Evolutionary conservation across 176 grass and related monocot genomes (phyloP).

Genomic region (Tillandsia leiboldiana): DNA sequence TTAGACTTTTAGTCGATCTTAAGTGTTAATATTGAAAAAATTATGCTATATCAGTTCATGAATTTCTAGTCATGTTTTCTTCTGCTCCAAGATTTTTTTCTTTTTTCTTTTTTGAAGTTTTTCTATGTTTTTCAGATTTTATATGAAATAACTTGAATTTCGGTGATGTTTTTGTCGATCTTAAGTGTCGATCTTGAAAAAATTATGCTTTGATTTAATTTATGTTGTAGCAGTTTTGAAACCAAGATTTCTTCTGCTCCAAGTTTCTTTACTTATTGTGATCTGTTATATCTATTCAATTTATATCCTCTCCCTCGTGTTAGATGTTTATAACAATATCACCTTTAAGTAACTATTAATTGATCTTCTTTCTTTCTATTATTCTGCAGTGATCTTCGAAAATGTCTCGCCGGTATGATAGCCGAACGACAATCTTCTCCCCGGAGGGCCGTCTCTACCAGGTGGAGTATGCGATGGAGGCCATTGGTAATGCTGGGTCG

Average conservation of each 20-base stretch:
- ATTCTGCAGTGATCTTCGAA: not conserved
- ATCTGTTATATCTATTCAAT: not conserved
- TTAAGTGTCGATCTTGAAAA: not conserved
- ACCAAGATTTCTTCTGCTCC: not conserved
- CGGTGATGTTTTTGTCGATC: not conserved
- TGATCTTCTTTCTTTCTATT: not conserved
- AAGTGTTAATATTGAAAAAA: too few species aligned
- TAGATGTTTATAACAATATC: too few species aligned
- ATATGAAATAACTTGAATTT: not conserved
- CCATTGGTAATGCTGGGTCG: conserved; percentile 81
- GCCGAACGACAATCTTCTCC: conserved; percentile 94
- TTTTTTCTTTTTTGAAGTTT: not conserved
- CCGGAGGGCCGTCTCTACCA: conserved; percentile 88
- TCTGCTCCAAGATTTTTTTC: not conserved
- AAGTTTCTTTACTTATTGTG: not conserved
- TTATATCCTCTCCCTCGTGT: too few species aligned
- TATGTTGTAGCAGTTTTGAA: not conserved
- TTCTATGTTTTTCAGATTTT: not conserved
- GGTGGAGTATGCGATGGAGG: conserved; percentile 98
- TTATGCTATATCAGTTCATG: too few species aligned
- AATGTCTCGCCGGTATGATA: conserved; percentile 94
- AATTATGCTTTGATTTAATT: not conserved
- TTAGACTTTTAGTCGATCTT: too few species aligned
- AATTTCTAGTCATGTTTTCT: too few species aligned
- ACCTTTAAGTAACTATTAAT: too few species aligned